Percentiles rank a stretch among this genome's conserved stretches.
These are phyloP conservation scores for Malus fusca DNA, from an alignment of 306 rosid genomes.

Conservation along the genomic window DNA sequence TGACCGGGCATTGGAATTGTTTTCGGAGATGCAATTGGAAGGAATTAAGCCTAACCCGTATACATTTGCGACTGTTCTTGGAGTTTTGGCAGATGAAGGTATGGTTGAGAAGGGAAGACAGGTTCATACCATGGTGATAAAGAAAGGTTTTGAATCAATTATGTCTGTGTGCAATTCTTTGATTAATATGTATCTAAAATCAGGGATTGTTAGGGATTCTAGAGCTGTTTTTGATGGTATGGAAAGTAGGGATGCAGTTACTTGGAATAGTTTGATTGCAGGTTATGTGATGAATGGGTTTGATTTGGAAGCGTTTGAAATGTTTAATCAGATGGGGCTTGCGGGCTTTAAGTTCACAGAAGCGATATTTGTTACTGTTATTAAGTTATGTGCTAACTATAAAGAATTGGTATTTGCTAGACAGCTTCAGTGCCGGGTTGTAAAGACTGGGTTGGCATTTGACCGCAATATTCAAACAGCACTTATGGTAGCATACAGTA, in stretches of 20 bases:
- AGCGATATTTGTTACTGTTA: slow-evolving; percentile 40
- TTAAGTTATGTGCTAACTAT: slow-evolving; percentile 58
- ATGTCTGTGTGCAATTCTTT: slow-evolving; percentile 53
- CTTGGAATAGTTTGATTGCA: slow-evolving; percentile 74
- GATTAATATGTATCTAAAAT: slow-evolving; percentile 58
- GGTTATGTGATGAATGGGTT: slow-evolving; percentile 53
- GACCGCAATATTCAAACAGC: slow-evolving; percentile 47
- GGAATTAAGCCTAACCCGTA: slow-evolving; percentile 51
- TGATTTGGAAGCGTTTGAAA: slow-evolving; percentile 50
- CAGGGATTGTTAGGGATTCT: slow-evolving; percentile 51
- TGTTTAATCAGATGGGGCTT: slow-evolving; percentile 50
- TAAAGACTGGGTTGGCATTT: slow-evolving; percentile 49
- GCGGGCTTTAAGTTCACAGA: slow-evolving; percentile 48
- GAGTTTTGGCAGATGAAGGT: slow-evolving; percentile 50
- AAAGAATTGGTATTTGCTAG: slow-evolving; percentile 41
- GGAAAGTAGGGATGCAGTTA: slow-evolving; percentile 48
- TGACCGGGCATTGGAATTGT: slow-evolving; percentile 29
- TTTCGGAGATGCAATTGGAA: slow-evolving; percentile 44
- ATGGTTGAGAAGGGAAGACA: slow-evolving; percentile 45
- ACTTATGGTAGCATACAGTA: slow-evolving; percentile 62
- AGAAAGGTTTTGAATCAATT: slow-evolving; percentile 52
- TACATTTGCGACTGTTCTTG: slow-evolving; percentile 48
- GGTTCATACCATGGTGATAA: slow-evolving; percentile 54
- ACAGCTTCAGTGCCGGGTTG: slow-evolving; percentile 52
- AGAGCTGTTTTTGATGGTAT: slow-evolving; percentile 50